These are phyloP conservation scores for Penicillium sp. DNA, from an alignment of 2,329 filamentous ascomycete genomes.

Conservation along the genomic window DNA sequence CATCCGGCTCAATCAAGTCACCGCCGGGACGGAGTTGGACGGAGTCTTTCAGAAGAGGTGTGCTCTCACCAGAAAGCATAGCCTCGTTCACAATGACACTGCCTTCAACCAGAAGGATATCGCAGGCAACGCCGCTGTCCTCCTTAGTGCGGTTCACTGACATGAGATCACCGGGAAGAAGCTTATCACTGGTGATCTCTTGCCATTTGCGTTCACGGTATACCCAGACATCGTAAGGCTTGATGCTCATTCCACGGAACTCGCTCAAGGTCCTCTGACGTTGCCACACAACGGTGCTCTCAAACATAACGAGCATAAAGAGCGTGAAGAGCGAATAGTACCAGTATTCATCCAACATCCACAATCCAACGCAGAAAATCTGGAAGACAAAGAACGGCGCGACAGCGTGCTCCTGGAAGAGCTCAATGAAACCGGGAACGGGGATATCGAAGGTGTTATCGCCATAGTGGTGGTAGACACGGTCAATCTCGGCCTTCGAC, in stretches of 20 bases:
- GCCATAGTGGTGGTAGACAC: slow-evolving; percentile 88
- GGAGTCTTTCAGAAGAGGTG: slow-evolving; percentile 93
- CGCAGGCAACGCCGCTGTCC: slow-evolving; percentile 92
- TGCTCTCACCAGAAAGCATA: slow-evolving; percentile 98
- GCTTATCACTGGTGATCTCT: slow-evolving; percentile 83
- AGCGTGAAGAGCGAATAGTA: slow-evolving; percentile 99
- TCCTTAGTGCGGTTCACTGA: slow-evolving; percentile 94
- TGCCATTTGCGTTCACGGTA: slow-evolving; percentile 85
- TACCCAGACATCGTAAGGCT: slow-evolving; percentile 93
- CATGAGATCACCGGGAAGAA: slow-evolving; percentile 88
- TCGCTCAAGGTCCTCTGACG: slow-evolving; percentile 91
- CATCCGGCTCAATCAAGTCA: slow-evolving; percentile 78
- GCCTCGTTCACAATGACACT: slow-evolving; percentile 98
- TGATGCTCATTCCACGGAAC: slow-evolving; percentile 99
- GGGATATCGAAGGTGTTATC: slow-evolving; percentile 96
- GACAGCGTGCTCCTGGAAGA: slow-evolving; percentile 97
- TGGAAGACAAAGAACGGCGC: slow-evolving; percentile 99
- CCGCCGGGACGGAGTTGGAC: slow-evolving; percentile 84
- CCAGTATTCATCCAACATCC: slow-evolving; percentile 99
- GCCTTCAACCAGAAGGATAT: slow-evolving; percentile 93
- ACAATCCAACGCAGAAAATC: slow-evolving; percentile 95
- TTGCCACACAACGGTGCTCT: slow-evolving; percentile 99
- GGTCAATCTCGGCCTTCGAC: slow-evolving; percentile 70
- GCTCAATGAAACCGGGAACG: slow-evolving; percentile 88
- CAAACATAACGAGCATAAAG: slow-evolving; percentile 96